Conservation (phyloP, 805 yeast species). For the Yamadazyma tumulicola region DNA sequence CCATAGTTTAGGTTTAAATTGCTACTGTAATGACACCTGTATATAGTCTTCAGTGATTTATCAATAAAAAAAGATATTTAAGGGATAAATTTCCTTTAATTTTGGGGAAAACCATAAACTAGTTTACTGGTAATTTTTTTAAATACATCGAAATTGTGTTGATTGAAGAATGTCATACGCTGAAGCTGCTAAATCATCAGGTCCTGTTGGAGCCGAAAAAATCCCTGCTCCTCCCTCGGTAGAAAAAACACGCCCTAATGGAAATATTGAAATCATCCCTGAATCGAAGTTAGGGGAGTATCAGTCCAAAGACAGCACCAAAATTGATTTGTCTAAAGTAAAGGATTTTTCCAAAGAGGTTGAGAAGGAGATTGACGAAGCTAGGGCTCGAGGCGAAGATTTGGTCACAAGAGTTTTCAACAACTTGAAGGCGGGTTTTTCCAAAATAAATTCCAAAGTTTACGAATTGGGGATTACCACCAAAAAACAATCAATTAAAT, state of each 20-base stretch:
- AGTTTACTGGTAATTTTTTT: too few species aligned
- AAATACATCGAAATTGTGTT: too few species aligned
- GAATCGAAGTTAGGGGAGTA: constrained; percentile 14
- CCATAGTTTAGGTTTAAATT: too few species aligned
- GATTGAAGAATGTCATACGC: constrained; percentile 36
- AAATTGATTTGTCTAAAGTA: constrained; percentile 14
- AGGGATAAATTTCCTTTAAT: too few species aligned
- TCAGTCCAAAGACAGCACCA: constrained; percentile 16
- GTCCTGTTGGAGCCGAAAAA: constrained; percentile 30
- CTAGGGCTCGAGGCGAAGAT: constrained; percentile 20
- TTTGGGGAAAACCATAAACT: too few species aligned
- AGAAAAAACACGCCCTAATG: constrained; percentile 13
- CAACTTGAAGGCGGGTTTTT: constrained; percentile 1
- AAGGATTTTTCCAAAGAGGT: constrained; percentile 16
- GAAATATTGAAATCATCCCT: constrained; percentile 13
- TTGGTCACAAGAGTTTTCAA: constrained; percentile 18
- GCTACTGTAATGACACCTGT: too few species aligned
- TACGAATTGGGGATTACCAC: constrained; percentile 7
- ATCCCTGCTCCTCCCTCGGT: constrained; percentile 27
- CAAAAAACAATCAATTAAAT: background rate
- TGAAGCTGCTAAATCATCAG: constrained; percentile 40
- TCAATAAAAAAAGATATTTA: too few species aligned
- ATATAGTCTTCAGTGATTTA: too few species aligned
- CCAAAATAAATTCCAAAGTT: constrained; percentile 1
- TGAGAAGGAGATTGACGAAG: constrained; percentile 18